A percentile compares a stretch with the other conserved stretches of the same genome.
These are phyloP conservation scores for Erythrobasidium hasegawianum DNA, from an alignment of 1,284 basidiomycete species.

Conservation along the genomic window DNA sequence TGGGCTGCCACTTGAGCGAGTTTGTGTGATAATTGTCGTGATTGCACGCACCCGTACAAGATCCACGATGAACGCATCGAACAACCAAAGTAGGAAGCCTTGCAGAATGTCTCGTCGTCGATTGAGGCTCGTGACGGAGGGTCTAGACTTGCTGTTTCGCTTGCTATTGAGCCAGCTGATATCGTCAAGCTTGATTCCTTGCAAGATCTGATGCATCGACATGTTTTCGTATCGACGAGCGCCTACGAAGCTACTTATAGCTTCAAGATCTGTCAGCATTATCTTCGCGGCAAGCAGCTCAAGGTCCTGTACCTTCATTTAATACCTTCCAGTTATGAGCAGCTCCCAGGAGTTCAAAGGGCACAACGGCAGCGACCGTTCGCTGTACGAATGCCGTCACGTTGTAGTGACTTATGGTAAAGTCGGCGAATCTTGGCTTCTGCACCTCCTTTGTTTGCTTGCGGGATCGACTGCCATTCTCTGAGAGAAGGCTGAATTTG, in stretches of 20 bases:
- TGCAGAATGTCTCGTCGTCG: constrained; percentile 73
- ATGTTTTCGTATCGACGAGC: constrained; percentile 75
- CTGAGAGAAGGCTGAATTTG: not conserved
- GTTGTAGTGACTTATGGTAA: constrained; percentile 62
- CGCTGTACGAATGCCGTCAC: constrained; percentile 66
- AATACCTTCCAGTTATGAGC: constrained; percentile 64
- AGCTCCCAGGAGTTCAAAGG: constrained; percentile 73
- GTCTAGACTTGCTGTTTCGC: constrained; percentile 41
- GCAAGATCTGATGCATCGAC: constrained; percentile 72
- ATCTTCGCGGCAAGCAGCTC: not conserved
- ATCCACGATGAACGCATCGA: constrained; percentile 76
- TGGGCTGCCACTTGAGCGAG: too few species aligned
- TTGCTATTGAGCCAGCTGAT: constrained; percentile 70
- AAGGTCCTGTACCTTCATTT: constrained; percentile 56
- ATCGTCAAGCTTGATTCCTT: constrained; percentile 69
- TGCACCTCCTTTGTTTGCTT: constrained; percentile 49
- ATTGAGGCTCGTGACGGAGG: constrained; percentile 63
- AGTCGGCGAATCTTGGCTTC: constrained; percentile 76
- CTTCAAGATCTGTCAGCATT: constrained; percentile 51
- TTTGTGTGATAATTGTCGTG: too few species aligned
- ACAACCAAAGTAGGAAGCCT: constrained; percentile 88
- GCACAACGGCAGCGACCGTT: constrained; percentile 67
- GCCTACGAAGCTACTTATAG: constrained; percentile 66
- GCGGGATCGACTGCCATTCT: not conserved
- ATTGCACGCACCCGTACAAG: constrained; percentile 67